Conservation (phyloP, 306 rosid genomes). For the Comarum palustre region DNA sequence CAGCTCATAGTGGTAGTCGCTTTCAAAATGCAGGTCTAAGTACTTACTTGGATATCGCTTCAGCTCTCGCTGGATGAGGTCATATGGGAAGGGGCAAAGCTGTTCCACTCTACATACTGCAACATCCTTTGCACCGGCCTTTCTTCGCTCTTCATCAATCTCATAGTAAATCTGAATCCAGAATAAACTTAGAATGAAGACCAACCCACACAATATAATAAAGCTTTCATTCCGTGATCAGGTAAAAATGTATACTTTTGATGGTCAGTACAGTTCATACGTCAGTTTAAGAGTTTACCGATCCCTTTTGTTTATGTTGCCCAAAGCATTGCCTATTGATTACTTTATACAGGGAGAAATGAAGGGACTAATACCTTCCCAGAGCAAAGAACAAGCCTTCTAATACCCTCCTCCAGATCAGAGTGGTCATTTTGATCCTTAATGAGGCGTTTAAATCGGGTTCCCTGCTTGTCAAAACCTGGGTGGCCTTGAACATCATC, state of each 20-base stretch:
- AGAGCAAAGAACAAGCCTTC: constrained; percentile 88
- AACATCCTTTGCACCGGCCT: constrained; percentile 66
- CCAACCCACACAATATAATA: neutral
- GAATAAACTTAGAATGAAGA: neutral
- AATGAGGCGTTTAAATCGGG: constrained; percentile 93
- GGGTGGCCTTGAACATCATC: constrained; percentile 99
- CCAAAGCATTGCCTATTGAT: neutral
- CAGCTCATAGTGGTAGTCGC: neutral
- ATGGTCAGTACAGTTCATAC: neutral
- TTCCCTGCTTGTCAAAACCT: constrained; percentile 98
- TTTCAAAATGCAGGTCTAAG: neutral
- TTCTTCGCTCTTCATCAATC: constrained; percentile 74
- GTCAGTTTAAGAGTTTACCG: neutral
- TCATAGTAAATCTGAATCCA: constrained; percentile 80
- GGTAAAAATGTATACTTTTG: neutral
- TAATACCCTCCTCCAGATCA: constrained; percentile 74
- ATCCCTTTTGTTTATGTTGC: neutral
- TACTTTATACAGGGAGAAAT: neutral
- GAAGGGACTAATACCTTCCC: constrained; percentile 59
- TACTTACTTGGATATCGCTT: constrained; percentile 91
- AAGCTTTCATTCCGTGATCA: neutral
- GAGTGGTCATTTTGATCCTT: constrained; percentile 82
- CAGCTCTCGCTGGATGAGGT: constrained; percentile 87
- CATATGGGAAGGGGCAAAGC: constrained; percentile 94
- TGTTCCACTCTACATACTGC: constrained; percentile 95